These are phyloP conservation scores for Cornus controversa DNA, from an alignment of 148 eudicot genomes.

Conservation along the genomic window DNA sequence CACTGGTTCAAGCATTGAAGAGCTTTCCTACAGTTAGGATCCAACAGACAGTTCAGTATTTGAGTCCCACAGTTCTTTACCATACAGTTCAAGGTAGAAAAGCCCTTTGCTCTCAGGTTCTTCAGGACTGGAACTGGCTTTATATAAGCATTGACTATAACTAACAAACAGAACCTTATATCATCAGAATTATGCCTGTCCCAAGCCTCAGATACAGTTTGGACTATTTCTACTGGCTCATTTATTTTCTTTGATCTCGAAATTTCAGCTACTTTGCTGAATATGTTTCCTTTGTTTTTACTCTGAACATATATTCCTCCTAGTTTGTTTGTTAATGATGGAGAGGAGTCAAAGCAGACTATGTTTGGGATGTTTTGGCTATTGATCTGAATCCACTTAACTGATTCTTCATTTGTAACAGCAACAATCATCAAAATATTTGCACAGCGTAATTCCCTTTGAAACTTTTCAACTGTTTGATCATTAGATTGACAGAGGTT, in stretches of 20 bases:
- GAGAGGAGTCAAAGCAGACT: constrained; percentile 77
- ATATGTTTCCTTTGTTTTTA: constrained; percentile 30
- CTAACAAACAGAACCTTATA: constrained; percentile 79
- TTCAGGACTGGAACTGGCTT: constrained; percentile 67
- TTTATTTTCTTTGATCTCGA: constrained; percentile 32
- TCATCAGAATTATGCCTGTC: constrained; percentile 86
- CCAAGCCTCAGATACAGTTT: constrained; percentile 77
- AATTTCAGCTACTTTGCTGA: constrained; percentile 34
- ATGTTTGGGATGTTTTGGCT: constrained; percentile 54
- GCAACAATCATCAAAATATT: constrained; percentile 70
- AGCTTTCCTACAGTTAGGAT: constrained; percentile 85
- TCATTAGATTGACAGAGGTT: constrained; percentile 21
- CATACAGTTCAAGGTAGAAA: constrained; percentile 85
- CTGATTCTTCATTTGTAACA: constrained; percentile 58
- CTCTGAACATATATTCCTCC: constrained; percentile 50
- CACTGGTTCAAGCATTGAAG: constrained; percentile 91
- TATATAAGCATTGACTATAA: constrained; percentile 79
- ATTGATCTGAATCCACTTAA: constrained; percentile 52
- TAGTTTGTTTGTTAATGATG: constrained; percentile 64
- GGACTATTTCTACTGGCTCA: constrained; percentile 43
- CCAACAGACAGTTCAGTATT: constrained; percentile 82
- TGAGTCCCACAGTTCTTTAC: constrained; percentile 84
- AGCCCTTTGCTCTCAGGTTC: constrained; percentile 87
- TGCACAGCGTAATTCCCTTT: constrained; percentile 39
- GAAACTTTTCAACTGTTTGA: constrained; percentile 26